Evolutionary conservation across 441 rosid species (phyloP), one percentile per base, ranked within the genome.

Genomic region (Eutrema salsugineum): DNA sequence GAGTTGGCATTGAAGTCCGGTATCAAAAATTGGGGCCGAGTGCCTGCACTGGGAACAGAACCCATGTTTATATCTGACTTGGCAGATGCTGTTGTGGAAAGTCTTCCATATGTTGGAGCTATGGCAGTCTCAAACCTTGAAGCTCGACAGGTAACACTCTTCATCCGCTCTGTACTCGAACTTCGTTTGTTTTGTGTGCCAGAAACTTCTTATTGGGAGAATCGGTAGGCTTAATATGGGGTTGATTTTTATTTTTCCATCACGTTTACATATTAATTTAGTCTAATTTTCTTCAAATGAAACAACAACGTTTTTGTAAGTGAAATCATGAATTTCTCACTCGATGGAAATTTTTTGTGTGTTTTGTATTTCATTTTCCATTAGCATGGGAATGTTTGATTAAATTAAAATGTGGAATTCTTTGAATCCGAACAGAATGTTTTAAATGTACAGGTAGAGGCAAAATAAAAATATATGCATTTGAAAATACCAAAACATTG

Each of bases 71-170:
- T 95, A 81, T 85, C 95, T 39, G 98, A 95, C 85, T 83, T 95
- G 83, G 99, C 99, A 20, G 98, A 92, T 85, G 99, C 99, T 30
- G 96, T 95, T 75, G 84, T 92, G 58, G 98, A 95, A 85, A 86
- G 94, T 74, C 99, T 95, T 48, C 99, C 99, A 2, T 95, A 95
- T 77, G 99, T 93, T 73, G 98, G 98, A 66, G 98, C 98, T 66
- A 91, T 95, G 97, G 99, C 97, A 19, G 95, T 89, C 59, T 95
- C 98, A 61, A 92, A 89, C 83, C 92, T 93, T 66, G 98, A 95
- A 85, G 99, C 97, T 81, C 90, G 98, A 72, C 99, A 92, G 96
- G 99, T 92, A 78, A 14, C n/a, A 55, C 24, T 75, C 65, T 40
- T 58, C 2, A 15, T 54, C 57, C 44, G 53, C 32, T 56, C 32